phyloP scores from a whole-genome alignment of 1,284 basidiomycete genomes.

The Boletus sp. region DNA sequence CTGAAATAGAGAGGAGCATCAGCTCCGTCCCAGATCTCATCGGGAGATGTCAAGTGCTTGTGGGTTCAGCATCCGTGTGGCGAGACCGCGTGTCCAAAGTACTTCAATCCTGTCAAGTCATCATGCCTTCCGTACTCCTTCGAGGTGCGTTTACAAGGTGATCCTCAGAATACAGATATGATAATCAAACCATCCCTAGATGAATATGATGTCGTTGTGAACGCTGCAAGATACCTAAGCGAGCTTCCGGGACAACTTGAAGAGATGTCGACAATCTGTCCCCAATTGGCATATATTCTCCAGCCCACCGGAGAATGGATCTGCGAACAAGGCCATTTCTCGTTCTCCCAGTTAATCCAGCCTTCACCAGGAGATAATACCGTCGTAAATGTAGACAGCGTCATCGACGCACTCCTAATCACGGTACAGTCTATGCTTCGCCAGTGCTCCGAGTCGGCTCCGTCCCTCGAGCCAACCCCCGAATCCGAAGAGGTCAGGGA shows the following conservation, averaged over 20 bases:
- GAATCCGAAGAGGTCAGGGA: slow-evolving; percentile 25
- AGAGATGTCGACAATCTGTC: slow-evolving; percentile 30
- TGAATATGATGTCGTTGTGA: slow-evolving; percentile 23
- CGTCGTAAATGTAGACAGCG: slow-evolving; percentile 21
- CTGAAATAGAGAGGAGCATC: slow-evolving; percentile 30
- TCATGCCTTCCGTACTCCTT: slow-evolving; percentile 30
- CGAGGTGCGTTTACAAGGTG: slow-evolving; percentile 27
- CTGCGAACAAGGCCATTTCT: slow-evolving; percentile 29
- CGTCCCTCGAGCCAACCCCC: not conserved
- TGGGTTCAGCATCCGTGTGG: slow-evolving; percentile 18
- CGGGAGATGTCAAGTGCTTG: slow-evolving; percentile 25
- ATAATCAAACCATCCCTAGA: slow-evolving; percentile 14
- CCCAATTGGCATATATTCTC: slow-evolving; percentile 29
- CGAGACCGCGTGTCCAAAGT: slow-evolving; percentile 28
- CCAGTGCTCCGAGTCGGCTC: slow-evolving; percentile 32
- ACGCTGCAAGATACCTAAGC: slow-evolving; percentile 20
- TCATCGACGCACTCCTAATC: slow-evolving; percentile 65
- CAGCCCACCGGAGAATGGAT: slow-evolving; percentile 30
- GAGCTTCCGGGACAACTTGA: slow-evolving; percentile 25
- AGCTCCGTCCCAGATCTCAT: slow-evolving; percentile 29
- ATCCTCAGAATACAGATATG: not conserved
- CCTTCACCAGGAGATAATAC: not conserved
- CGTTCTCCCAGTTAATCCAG: slow-evolving; percentile 14
- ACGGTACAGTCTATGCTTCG: slow-evolving; percentile 57
- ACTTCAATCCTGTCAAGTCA: slow-evolving; percentile 17